Percentiles rank a stretch among this genome's conserved stretches.
Evolutionary conservation across 2,329 filamentous ascomycete species (phyloP).

Genomic region (Aspergillus persii): DNA sequence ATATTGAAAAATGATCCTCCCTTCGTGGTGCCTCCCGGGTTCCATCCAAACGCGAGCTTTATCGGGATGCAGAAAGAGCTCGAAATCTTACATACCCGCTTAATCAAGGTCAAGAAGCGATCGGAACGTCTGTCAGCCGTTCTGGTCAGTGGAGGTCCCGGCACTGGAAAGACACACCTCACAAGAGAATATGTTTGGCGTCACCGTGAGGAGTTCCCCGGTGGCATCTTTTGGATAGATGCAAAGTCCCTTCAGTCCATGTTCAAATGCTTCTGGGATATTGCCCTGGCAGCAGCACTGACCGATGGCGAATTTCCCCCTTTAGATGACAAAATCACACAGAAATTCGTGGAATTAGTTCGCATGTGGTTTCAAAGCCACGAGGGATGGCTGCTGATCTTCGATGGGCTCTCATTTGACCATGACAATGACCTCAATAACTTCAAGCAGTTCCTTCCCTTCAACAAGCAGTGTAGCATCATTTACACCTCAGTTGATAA

Average conservation of each 20-base stretch:
- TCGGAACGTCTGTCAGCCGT: slow-evolving; percentile 61
- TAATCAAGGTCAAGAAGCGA: slow-evolving; percentile 59
- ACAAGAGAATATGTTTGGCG: slow-evolving; percentile 65
- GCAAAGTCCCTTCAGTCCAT: slow-evolving; percentile 60
- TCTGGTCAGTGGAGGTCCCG: slow-evolving; percentile 62
- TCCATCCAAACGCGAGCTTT: slow-evolving; percentile 63
- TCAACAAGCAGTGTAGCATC: slow-evolving; percentile 60
- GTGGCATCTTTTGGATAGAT: slow-evolving; percentile 69
- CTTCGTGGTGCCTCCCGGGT: slow-evolving; percentile 53
- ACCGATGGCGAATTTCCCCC: slow-evolving; percentile 44
- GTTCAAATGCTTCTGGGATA: slow-evolving; percentile 63
- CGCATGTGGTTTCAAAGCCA: slow-evolving; percentile 60
- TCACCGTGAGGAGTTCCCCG: slow-evolving; percentile 59
- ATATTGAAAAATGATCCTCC: slow-evolving; percentile 28
- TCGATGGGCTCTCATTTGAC: slow-evolving; percentile 66
- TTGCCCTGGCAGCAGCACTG: slow-evolving; percentile 58
- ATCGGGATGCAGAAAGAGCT: slow-evolving; percentile 61
- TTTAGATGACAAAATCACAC: slow-evolving; percentile 39
- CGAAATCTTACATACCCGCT: slow-evolving; percentile 56
- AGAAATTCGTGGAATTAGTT: slow-evolving; percentile 56
- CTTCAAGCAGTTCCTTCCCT: slow-evolving; percentile 62
- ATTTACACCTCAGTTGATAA: slow-evolving; percentile 68
- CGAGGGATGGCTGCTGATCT: slow-evolving; percentile 65
- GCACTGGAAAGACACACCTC: slow-evolving; percentile 67
- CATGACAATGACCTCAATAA: slow-evolving; percentile 50